Evolutionary conservation across 805 yeast species (phyloP).

Genomic region (Candida stauntonica): DNA sequence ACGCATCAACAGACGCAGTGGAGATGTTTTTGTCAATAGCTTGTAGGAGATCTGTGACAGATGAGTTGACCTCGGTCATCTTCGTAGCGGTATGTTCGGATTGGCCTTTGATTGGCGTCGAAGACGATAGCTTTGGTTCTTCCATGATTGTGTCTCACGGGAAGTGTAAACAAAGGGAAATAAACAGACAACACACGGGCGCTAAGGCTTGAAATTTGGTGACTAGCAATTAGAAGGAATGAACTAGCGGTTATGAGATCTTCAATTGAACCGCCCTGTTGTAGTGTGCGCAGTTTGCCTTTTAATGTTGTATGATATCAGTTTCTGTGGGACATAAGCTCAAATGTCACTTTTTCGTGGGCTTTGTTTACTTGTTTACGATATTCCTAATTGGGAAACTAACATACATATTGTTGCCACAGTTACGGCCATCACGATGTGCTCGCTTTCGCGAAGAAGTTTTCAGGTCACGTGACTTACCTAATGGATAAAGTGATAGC

Average conservation of each 20-base stretch:
- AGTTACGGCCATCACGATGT: neutral
- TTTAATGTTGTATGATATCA: neutral
- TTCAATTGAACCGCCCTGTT: neutral
- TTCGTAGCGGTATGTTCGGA: neutral
- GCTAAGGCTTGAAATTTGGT: too few relatives aligned
- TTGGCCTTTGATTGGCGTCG: slow-evolving; percentile 21
- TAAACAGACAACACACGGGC: too few relatives aligned
- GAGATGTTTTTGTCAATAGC: slow-evolving; percentile 27
- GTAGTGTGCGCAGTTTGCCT: neutral
- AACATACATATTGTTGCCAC: neutral
- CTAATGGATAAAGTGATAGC: too few relatives aligned
- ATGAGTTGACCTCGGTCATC: slow-evolving; percentile 20
- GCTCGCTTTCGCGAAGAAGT: neutral
- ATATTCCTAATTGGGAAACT: slow-evolving; percentile 2
- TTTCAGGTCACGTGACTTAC: too few relatives aligned
- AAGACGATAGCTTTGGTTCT: slow-evolving; percentile 13
- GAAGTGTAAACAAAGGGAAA: slow-evolving; percentile 3
- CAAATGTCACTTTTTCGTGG: too few relatives aligned
- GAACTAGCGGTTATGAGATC: too few relatives aligned
- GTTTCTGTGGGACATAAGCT: too few relatives aligned
- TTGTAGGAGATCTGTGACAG: slow-evolving; percentile 37
- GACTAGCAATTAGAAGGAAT: too few relatives aligned
- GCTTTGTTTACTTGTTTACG: slow-evolving; percentile 12
- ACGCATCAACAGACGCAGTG: slow-evolving; percentile 13
- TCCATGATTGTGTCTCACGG: slow-evolving; percentile 2